Evolutionary conservation across 2,329 filamentous ascomycete genomes (phyloP), one percentile per base, ranked within the genome.

Genomic region (Leptosphaerulina australis): DNA sequence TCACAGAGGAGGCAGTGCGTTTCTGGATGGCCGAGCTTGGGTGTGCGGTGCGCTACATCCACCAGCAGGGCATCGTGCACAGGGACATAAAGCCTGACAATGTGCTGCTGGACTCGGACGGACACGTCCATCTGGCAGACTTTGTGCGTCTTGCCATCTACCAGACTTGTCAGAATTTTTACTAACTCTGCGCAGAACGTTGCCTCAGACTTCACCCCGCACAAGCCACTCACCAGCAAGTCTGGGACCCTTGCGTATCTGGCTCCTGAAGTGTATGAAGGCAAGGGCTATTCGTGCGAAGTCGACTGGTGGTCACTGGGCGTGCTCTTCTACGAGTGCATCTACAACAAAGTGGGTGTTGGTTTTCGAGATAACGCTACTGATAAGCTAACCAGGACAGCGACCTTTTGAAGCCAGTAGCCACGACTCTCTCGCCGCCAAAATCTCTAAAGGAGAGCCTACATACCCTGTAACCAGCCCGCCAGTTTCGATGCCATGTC

Each of bases 301-400:
- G 92, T 94, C 31, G 94, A 99, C 72, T 99, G 94, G 94, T 99
- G 94, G 94, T 97, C 94, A 5, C 76, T 99, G 17, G 94, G 94
- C 38, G 94, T 99, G 35, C 83, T 96, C n/a, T 97, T 97, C 73
- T 99, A 97, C 74, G 94, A 99, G 74, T 97, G 94, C 81, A 97
- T 99, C 59, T 99, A 97, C 78, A 96, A 95, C 77, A 97, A 95
- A 87, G 91, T 91, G 75, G 43, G 80, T 33, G 8, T 11, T 12
- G n/a, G 4, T 7, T 3, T 5, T 7, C 5, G 3, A 3, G 2
- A 1, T 2, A 4, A 6, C 21, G 9, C n/a, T 15, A 22, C 3
- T 5, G 10, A 33, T 15, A 30, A 37, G 38, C 43, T 60, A 34
- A 56, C 48, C 3, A 26, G 5, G 1, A 17, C 67, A 96, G 90